A percentile compares a stretch with the other conserved stretches of the same genome.
Conservation (phyloP, 1,139 yeast genomes). For the Taphrina communis region DNA sequence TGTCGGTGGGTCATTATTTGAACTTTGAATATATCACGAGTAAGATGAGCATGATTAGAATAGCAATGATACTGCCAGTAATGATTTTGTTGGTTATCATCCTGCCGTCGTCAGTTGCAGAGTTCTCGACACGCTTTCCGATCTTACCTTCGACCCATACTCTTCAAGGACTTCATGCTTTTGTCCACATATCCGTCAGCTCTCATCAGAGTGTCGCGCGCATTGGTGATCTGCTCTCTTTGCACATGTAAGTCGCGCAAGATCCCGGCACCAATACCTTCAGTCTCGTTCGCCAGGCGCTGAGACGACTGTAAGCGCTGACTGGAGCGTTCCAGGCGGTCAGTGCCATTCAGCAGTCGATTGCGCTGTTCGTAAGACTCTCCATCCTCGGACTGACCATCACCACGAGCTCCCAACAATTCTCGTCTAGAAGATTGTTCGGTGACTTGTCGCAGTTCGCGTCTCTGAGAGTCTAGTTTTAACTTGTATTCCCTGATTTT, state of each 20-base stretch:
- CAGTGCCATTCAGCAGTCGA: constrained; percentile 76
- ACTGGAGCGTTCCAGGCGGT: constrained; percentile 79
- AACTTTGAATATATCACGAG: constrained; percentile 88
- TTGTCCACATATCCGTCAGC: constrained; percentile 94
- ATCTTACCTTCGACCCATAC: constrained; percentile 73
- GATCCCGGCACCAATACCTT: constrained; percentile 86
- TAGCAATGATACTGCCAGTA: constrained; percentile 93
- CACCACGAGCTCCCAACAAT: constrained; percentile 62
- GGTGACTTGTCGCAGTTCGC: constrained; percentile 41
- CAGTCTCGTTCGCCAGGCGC: constrained; percentile 90
- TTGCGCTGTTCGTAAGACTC: constrained; percentile 74
- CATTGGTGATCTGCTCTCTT: constrained; percentile 85
- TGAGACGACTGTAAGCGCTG: constrained; percentile 87
- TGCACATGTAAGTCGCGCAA: constrained; percentile 88
- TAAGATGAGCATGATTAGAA: constrained; percentile 78
- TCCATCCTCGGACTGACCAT: constrained; percentile 53
- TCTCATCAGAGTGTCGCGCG: constrained; percentile 71
- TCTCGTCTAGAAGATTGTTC: constrained; percentile 51
- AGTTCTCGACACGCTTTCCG: neutral
- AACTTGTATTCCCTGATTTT: constrained; percentile 69
- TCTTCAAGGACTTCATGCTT: constrained; percentile 80
- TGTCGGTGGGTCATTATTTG: constrained; percentile 1
- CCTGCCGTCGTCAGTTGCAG: constrained; percentile 52
- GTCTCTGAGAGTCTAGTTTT: constrained; percentile 44
- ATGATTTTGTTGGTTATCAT: constrained; percentile 93